phyloP scores from a whole-genome alignment of 192 early-diverging fungal genomes.

The Coemansia sp. region DNA sequence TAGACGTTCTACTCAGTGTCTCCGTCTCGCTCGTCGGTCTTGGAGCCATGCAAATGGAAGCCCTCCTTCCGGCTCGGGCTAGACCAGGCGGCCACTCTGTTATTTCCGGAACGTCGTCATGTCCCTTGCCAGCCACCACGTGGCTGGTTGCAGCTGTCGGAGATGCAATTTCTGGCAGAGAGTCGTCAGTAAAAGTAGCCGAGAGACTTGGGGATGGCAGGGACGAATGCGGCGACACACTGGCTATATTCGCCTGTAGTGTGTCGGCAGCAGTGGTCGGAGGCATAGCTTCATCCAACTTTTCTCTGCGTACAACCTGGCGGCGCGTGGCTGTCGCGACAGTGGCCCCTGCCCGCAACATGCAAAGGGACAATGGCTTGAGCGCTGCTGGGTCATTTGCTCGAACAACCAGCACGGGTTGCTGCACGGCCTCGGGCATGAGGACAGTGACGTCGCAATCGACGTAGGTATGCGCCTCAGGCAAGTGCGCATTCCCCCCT shows the following conservation, averaged over 20 bases:
- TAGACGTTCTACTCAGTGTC: neutral
- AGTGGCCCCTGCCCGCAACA: constrained; percentile 5
- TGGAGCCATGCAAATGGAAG: neutral
- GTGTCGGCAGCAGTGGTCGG: neutral
- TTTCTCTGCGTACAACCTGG: constrained; percentile 23
- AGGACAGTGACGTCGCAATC: constrained; percentile 58
- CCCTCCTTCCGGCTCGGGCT: neutral
- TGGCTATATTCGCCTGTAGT: neutral
- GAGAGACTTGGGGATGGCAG: constrained; percentile 7
- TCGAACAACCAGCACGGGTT: constrained; percentile 51
- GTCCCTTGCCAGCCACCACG: neutral
- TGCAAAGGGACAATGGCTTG: constrained; percentile 1
- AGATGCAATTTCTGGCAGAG: constrained; percentile 3
- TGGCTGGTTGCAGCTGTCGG: neutral
- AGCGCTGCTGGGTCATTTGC: constrained; percentile 31
- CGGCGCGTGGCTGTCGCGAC: constrained; percentile 11
- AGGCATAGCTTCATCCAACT: constrained; percentile 8
- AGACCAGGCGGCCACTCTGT: constrained; percentile 1
- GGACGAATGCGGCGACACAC: constrained; percentile 3
- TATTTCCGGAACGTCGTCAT: neutral
- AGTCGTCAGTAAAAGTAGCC: neutral
- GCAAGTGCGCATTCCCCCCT: neutral
- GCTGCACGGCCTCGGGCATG: constrained; percentile 48
- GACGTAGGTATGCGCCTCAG: constrained; percentile 15
- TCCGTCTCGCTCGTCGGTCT: neutral